phyloP scores from a whole-genome alignment of 495 filamentous ascomycete species.

The Sporormia fimetaria region DNA sequence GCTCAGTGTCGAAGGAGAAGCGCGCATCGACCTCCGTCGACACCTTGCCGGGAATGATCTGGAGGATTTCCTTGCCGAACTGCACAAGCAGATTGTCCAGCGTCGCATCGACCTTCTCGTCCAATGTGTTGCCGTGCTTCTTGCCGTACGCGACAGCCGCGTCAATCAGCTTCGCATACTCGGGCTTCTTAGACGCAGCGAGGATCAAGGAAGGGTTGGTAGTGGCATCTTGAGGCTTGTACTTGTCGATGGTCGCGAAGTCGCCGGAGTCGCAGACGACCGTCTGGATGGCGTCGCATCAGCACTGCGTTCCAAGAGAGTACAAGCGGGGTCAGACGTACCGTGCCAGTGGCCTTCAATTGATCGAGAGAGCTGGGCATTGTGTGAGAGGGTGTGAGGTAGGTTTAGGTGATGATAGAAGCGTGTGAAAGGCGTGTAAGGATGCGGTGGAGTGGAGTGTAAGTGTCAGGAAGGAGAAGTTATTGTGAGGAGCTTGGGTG shows the following conservation, averaged over 20 bases:
- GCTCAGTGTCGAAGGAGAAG: conserved; percentile 91
- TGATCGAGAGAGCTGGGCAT: conserved; percentile 70
- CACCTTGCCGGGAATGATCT: conserved; percentile 95
- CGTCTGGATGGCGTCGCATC: conserved; percentile 40
- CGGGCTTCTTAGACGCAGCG: conserved; percentile 92
- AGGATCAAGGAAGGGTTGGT: conserved; percentile 98
- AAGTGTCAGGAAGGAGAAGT: background rate
- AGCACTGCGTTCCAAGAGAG: conserved; percentile 23
- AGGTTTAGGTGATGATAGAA: background rate
- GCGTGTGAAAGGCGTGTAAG: background rate
- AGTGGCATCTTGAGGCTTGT: conserved; percentile 99
- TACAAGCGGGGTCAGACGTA: conserved; percentile 45
- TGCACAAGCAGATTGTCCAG: conserved; percentile 85
- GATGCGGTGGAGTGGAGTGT: background rate
- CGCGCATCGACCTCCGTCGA: conserved; percentile 96
- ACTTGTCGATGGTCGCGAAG: conserved; percentile 84
- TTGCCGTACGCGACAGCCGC: conserved; percentile 77
- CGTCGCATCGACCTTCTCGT: conserved; percentile 37
- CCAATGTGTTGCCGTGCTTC: conserved; percentile 49
- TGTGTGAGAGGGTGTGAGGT: background rate
- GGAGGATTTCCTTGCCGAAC: conserved; percentile 94
- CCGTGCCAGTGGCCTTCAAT: conserved; percentile 90
- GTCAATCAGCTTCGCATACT: conserved; percentile 90
- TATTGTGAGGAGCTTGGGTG: conserved; percentile 16
- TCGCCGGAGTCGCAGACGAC: conserved; percentile 96